Evolutionary conservation across 73 alveolate species (phyloP), one percentile per base, ranked within the genome.

Genomic region (Breviolum minutum): DNA sequence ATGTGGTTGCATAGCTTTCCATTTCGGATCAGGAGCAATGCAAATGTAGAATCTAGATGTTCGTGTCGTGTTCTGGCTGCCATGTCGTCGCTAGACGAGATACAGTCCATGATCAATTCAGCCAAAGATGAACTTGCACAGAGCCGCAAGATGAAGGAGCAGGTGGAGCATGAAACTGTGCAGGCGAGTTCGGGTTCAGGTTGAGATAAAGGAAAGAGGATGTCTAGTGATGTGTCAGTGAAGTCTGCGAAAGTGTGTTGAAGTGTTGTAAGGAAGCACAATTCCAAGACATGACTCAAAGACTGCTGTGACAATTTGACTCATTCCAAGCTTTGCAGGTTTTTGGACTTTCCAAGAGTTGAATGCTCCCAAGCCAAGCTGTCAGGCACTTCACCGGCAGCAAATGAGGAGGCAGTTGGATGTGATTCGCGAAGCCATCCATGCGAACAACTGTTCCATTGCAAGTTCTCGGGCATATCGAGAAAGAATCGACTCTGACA

Each of bases 41-140:
- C 54, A 40, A 40, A 40, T 40, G 54, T 40, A 68, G 77, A 22
- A 14, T 68, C 8, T 68, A 22, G 77, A 14, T 68, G 77, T 68
- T 68, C 77, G 77, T 17, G 77, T 68, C 24, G 77, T 22, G 24
- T 17, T 17, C n/a, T 17, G 77, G 62, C 26, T 16, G 94, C 94
- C 80, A 86, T 86, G 94, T 86, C 94, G 94, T 63, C 94, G 63
- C 79, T 86, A 63, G 94, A 86, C 63, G 94, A 86, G 94, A 86
- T 86, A 11, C 94, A 86, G 27, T 22, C 81, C 29, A 27, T 63
- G 94, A 86, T 86, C n/a, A 86, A 63, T n/a, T 86, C 94, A 62
- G 94, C 94, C 62, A 86, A 86, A 27, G 94, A 86, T 62, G 94
- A 86, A 27, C 94, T 86, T 8, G 63, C 77, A 12, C 63, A 62